These are phyloP conservation scores for Leccinum incarnatum DNA, from an alignment of 768 basidiomycete genomes.

Conservation along the genomic window DNA sequence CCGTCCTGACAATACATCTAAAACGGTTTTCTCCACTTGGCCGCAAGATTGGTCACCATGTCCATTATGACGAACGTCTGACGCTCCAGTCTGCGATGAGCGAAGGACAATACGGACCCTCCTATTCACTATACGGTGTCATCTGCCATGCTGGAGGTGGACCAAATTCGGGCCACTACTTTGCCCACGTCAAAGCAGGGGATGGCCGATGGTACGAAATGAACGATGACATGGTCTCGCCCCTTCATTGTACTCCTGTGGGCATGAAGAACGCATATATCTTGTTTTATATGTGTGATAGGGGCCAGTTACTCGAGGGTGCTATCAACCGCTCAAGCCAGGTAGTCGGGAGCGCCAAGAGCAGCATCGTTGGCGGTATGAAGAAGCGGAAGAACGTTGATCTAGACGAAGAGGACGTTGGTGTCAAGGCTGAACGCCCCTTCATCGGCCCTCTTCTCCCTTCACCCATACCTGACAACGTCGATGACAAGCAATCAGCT, in stretches of 20 bases:
- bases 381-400: conserved; percentile 47
- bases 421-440: conserved; percentile 45
- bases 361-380: conserved; percentile 44
- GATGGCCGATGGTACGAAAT: conserved; percentile 83
- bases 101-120: conserved; percentile 68
- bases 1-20: conserved; percentile 87
- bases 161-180: conserved; percentile 96
- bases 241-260: conserved; percentile 44
- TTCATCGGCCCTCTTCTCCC: conserved; percentile 72
- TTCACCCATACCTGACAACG: conserved; percentile 34
- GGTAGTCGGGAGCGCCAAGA: conserved; percentile 27
- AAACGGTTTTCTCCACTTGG: conserved; percentile 94
- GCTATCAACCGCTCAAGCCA: conserved; percentile 40
- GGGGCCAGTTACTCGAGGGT: conserved; percentile 70
- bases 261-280: conserved; percentile 84
- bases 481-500: conserved; percentile 15
- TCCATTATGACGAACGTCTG: conserved; percentile 78
- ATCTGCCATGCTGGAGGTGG: conserved; percentile 92
- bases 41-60: conserved; percentile 72
- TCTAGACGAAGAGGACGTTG: conserved; percentile 46
- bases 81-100: conserved; percentile 81
- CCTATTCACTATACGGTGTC: conserved; percentile 87
- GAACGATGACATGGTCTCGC: conserved; percentile 82
- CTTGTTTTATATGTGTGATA: conserved; percentile 84
- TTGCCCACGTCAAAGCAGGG: conserved; percentile 72